Conservation (phyloP, 1,284 basidiomycete genomes). For the Xerocomus amazonicus region DNA sequence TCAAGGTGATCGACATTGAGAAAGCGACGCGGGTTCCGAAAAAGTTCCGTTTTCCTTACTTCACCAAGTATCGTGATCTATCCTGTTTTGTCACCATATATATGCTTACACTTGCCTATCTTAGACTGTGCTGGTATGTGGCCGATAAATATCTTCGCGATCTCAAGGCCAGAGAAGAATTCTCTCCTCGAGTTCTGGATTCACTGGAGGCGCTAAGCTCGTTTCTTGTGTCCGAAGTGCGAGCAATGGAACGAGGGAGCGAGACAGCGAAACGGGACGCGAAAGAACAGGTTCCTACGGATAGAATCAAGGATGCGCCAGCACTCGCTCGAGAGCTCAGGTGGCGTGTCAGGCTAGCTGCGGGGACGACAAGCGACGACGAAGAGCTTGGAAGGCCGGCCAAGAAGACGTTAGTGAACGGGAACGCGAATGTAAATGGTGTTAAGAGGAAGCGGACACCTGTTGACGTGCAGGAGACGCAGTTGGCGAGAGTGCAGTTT, state of each 20-base stretch:
- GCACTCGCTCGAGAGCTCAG: constrained; percentile 77
- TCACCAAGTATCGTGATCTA: constrained; percentile 57
- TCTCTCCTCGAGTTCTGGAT: constrained; percentile 62
- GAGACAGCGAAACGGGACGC: constrained; percentile 66
- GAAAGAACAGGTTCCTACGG: constrained; percentile 77
- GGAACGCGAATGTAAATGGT: constrained; percentile 29
- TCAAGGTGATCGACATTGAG: constrained; percentile 88
- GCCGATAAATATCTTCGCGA: constrained; percentile 75
- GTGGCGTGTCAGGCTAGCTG: constrained; percentile 69
- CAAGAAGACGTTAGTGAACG: constrained; percentile 31
- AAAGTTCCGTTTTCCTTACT: constrained; percentile 90
- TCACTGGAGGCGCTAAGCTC: constrained; percentile 69
- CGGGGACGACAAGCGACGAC: constrained; percentile 67
- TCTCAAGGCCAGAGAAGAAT: constrained; percentile 60
- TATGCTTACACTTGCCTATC: constrained; percentile 5
- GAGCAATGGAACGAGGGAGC: constrained; percentile 61
- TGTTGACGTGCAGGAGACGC: constrained; percentile 19
- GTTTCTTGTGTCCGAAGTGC: constrained; percentile 77
- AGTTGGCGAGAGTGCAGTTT: constrained; percentile 41
- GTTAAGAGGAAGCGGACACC: constrained; percentile 57
- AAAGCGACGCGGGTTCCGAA: constrained; percentile 90
- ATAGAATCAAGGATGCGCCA: constrained; percentile 74
- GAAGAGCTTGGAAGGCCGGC: constrained; percentile 41
- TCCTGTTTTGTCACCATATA: constrained; percentile 1
- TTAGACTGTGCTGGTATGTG: constrained; percentile 86